phyloP scores from a whole-genome alignment of 495 filamentous ascomycete genomes.

The Tuber melanosporum region DNA sequence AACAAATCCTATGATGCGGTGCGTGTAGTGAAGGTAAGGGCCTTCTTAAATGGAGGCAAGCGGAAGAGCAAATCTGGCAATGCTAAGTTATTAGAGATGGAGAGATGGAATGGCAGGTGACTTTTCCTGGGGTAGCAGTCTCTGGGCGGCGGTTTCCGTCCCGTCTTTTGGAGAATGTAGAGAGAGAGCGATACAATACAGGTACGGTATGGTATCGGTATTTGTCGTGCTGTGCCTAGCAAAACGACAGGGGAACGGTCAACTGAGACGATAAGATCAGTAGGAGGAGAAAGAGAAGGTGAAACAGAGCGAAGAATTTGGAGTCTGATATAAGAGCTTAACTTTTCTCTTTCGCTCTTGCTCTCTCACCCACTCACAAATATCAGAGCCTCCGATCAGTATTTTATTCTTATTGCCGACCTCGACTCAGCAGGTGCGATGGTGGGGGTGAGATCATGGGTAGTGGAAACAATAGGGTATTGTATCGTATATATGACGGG shows the following conservation, averaged over 20 bases:
- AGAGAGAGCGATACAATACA: not conserved
- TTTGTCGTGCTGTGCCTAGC: not conserved
- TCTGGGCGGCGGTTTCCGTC: slow-evolving; percentile 38
- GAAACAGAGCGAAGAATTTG: not conserved
- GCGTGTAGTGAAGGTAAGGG: not conserved
- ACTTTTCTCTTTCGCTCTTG: slow-evolving; percentile 6
- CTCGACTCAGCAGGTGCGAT: not conserved
- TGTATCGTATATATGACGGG: not conserved
- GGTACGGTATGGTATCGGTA: not conserved
- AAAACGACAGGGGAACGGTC: not conserved
- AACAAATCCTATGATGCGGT: not conserved
- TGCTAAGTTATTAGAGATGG: not conserved
- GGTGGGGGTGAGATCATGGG: not conserved
- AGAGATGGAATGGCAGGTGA: not conserved
- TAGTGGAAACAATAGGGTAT: not conserved
- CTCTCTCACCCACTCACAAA: not conserved
- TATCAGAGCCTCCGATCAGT: not conserved
- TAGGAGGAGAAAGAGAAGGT: slow-evolving; percentile 10
- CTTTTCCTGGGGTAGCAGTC: slow-evolving; percentile 21
- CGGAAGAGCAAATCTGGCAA: not conserved
- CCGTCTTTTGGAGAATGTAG: slow-evolving; percentile 29
- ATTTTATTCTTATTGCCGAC: not conserved
- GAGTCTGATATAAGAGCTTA: not conserved
- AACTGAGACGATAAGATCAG: not conserved
- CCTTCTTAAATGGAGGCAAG: not conserved